phyloP scores from a whole-genome alignment of 140 eudicot genomes.

The Flaveria floridana region DNA sequence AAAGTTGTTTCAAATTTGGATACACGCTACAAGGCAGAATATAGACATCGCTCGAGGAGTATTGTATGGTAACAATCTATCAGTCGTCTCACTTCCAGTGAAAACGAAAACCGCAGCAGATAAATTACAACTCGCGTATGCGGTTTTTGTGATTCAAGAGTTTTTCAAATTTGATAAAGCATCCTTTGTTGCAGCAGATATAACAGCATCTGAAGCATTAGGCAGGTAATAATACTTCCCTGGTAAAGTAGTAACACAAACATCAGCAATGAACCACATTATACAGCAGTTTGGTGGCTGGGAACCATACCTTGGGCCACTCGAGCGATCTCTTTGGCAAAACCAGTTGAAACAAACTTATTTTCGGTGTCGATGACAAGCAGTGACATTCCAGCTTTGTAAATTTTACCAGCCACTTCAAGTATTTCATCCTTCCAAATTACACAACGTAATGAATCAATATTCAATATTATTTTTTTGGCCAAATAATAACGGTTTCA shows the following conservation, averaged over 20 bases:
- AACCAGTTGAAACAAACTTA: constrained; percentile 96
- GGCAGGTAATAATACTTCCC: constrained; percentile 97
- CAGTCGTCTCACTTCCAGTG: neutral
- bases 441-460: constrained; percentile 4
- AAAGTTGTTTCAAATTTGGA: neutral
- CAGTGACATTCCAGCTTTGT: constrained; percentile 97
- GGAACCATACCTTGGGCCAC: constrained; percentile 72
- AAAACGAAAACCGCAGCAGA: constrained; percentile 4
- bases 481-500: neutral
- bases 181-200: constrained; percentile 86
- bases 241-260: constrained; percentile 34
- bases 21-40: constrained; percentile 11
- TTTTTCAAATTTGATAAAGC: constrained; percentile 77
- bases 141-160: constrained; percentile 44
- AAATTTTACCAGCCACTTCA: constrained; percentile 93
- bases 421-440: constrained; percentile 83
- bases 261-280: constrained; percentile 13
- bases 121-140: constrained; percentile 18
- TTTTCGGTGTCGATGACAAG: constrained; percentile 94
- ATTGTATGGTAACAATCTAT: neutral
- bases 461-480: neutral
- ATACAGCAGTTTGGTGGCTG: neutral
- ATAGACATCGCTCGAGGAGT: constrained; percentile 17
- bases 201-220: constrained; percentile 93
- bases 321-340: constrained; percentile 96